These are phyloP conservation scores for Plasmodium yoelii DNA, from an alignment of 169 alveolate species.

Conservation along the genomic window DNA sequence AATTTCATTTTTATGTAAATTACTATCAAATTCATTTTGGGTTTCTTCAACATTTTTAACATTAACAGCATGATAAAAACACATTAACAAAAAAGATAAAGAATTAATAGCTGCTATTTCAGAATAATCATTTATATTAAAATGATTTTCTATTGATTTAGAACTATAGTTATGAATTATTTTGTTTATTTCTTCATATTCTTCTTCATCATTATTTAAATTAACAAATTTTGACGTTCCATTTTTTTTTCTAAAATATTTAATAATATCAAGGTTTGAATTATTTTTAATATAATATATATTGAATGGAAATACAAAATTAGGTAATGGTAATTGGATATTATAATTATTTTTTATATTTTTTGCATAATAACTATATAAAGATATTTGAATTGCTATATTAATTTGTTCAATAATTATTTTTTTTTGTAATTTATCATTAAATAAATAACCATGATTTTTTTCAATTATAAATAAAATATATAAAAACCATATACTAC, in stretches of 20 bases:
- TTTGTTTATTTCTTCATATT: no score
- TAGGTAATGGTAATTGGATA: constrained; percentile 50
- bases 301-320: constrained; percentile 45
- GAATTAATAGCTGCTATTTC: constrained; percentile 73
- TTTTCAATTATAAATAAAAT: constrained; percentile 53
- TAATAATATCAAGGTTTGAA: constrained; percentile 22
- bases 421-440: constrained; percentile 66
- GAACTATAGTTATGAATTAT: neutral
- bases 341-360: constrained; percentile 70
- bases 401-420: constrained; percentile 59
- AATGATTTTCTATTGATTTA: constrained; percentile 45
- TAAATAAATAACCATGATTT: constrained; percentile 49
- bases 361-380: constrained; percentile 58
- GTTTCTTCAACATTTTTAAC: neutral
- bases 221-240: constrained; percentile 1
- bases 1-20: neutral
- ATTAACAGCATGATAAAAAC: constrained; percentile 34
- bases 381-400: constrained; percentile 54
- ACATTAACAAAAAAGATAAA: constrained; percentile 34
- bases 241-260: constrained; percentile 21
- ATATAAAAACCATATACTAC: constrained; percentile 74
- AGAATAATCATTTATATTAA: constrained; percentile 64
- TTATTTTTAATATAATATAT: constrained; percentile 42
- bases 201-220: neutral
- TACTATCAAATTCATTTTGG: no score